Percentiles rank a stretch among this genome's conserved stretches.
phyloP scores from a whole-genome alignment of 805 yeast species.

The Isabelozyma heimii region DNA sequence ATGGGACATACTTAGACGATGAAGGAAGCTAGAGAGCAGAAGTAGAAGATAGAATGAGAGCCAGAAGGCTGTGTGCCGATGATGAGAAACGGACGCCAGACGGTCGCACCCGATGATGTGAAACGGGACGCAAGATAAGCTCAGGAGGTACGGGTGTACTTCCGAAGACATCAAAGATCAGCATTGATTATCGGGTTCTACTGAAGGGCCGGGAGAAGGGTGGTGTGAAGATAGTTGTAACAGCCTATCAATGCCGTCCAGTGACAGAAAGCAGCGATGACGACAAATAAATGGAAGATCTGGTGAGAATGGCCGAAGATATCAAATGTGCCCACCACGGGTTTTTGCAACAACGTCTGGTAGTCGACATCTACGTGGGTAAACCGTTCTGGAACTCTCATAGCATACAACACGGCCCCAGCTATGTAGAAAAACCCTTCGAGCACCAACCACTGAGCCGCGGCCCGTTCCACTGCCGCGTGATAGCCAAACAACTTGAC shows the following conservation, averaged over 20 bases:
- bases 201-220: background rate
- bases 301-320: constrained; percentile 82
- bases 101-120: too few relatives aligned
- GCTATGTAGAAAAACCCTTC: constrained; percentile 75
- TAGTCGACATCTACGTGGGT: constrained; percentile 18
- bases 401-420: constrained; percentile 80
- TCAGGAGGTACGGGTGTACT: background rate
- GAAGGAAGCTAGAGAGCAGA: background rate
- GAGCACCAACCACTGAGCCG: constrained; percentile 56
- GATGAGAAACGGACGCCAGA: too few relatives aligned
- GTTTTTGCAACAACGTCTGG: constrained; percentile 3
- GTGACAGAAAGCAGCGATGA: constrained; percentile 74
- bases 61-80: too few relatives aligned
- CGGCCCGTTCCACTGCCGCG: constrained; percentile 50
- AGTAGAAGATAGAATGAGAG: background rate
- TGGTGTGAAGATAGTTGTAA: constrained; percentile 47
- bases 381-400: constrained; percentile 72
- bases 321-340: constrained; percentile 47
- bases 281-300: constrained; percentile 75
- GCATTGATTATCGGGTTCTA: too few relatives aligned
- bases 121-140: too few relatives aligned
- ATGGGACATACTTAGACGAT: constrained; percentile 4
- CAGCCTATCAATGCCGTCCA: constrained; percentile 59
- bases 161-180: background rate
- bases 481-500: constrained; percentile 44